Evolutionary conservation across 1,139 yeast species (phyloP), one percentile per base, ranked within the genome.

Genomic region (Blastobotrys proliferans): DNA sequence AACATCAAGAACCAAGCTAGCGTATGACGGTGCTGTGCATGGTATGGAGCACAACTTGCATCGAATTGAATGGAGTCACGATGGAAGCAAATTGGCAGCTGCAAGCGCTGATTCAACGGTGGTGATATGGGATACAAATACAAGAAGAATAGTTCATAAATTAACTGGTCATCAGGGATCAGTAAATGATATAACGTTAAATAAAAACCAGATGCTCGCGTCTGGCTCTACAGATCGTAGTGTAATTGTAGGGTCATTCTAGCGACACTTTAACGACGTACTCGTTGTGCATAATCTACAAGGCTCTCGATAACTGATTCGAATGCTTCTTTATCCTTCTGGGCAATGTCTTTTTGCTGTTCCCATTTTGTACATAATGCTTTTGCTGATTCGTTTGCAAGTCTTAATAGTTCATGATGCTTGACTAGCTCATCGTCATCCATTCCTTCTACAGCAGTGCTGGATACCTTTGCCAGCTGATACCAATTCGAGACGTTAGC

Each of bases 271-370:
- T 26, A 35, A 18, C 50, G 45, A 11, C 56, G 51, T 33, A 60
- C 24, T 21, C 64, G 49, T 55, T 82, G 88, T 25, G 83, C 79
- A 58, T 81, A 80, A 17, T 84, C 90, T 28, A 81, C 80, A 50
- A 81, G 66, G 51, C 79, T 79, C 58, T 81, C 87, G 28, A 82
- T 83, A 50, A 82, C 86, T 4, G 78, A 70, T 55, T 82, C 88
- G 55, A 79, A 81, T 11, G 82, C 77, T 41, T 76, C 77, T 52
- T 78, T 76, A 54, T 81, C 82, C 42, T 69, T 70, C 46, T 67
- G 66, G 11, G 72, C 67, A 25, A 66, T 72, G 38, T 60, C 56
- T 43, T 67, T 62, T 53, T 72, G 70, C 45, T 69, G 61, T 30
- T 66, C 69, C 83, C 83, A 80, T 24, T 71, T 63, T 35, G 75